Conservation (phyloP, 495 filamentous ascomycete species). For the Ramalina intermedia region DNA sequence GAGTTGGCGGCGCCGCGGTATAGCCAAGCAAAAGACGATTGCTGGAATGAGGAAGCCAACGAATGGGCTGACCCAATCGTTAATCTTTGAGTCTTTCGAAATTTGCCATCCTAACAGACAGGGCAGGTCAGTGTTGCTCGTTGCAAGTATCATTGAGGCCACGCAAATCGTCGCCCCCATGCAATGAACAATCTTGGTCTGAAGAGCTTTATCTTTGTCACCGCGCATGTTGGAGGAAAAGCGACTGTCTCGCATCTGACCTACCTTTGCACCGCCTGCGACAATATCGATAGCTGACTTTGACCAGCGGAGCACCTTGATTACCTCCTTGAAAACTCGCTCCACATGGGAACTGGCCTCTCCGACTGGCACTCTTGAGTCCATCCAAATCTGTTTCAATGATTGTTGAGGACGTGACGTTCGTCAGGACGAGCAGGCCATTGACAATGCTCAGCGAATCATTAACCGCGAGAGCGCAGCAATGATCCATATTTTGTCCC, state of each 20-base stretch:
- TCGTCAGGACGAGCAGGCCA: not conserved
- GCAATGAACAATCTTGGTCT: too few species aligned
- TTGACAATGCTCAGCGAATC: not conserved
- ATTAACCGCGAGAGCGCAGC: not conserved
- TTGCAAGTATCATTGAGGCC: too few species aligned
- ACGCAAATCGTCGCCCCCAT: too few species aligned
- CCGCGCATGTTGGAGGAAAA: not conserved
- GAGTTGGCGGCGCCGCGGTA: constrained; percentile 19
- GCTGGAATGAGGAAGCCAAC: constrained; percentile 21
- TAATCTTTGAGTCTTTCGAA: not conserved
- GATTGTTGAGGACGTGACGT: not conserved
- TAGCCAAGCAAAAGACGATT: constrained; percentile 21
- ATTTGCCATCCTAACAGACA: not conserved
- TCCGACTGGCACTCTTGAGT: not conserved
- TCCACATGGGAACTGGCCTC: constrained; percentile 22
- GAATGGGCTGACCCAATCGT: constrained; percentile 14
- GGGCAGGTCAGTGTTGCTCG: too few species aligned
- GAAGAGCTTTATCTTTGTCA: too few species aligned
- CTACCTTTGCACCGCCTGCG: not conserved
- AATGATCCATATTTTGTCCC: not conserved
- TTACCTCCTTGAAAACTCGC: constrained; percentile 4
- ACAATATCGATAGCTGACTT: constrained; percentile 18
- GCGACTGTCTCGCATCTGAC: not conserved
- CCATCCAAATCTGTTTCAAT: not conserved
- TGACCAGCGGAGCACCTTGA: constrained; percentile 18